Percentiles rank a stretch among this genome's conserved stretches.
phyloP scores from a whole-genome alignment of 2,329 filamentous ascomycete species.

The Aureobasidium vineae region DNA sequence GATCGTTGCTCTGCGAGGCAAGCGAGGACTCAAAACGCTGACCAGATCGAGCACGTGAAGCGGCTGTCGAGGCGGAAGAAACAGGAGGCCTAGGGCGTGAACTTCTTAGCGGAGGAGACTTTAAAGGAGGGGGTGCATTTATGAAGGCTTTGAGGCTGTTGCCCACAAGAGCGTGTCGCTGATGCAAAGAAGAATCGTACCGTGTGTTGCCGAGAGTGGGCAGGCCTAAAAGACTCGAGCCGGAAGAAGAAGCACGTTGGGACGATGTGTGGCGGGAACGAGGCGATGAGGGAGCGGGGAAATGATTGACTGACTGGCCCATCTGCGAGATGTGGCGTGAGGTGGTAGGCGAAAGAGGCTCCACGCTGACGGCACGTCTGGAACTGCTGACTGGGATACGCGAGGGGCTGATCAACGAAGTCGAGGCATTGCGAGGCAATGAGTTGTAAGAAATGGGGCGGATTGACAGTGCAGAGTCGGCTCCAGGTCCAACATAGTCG shows the following conservation, averaged over 20 bases:
- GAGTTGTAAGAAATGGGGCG: neutral
- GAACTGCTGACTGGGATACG: constrained; percentile 37
- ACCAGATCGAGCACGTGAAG: constrained; percentile 64
- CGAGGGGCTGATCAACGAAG: constrained; percentile 29
- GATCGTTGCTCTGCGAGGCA: constrained; percentile 14
- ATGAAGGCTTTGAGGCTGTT: constrained; percentile 67
- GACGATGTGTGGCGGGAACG: neutral
- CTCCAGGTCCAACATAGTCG: neutral
- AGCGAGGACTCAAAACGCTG: constrained; percentile 50
- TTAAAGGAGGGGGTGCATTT: constrained; percentile 65
- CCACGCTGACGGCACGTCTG: constrained; percentile 11
- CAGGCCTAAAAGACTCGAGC: constrained; percentile 26
- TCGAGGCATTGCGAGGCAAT: constrained; percentile 10
- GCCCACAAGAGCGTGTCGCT: constrained; percentile 39
- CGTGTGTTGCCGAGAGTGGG: constrained; percentile 35
- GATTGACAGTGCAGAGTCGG: neutral
- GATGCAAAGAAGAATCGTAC: constrained; percentile 40
- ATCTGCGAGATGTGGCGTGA: constrained; percentile 20
- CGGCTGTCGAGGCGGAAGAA: constrained; percentile 68
- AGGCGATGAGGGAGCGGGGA: constrained; percentile 21
- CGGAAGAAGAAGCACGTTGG: constrained; percentile 28
- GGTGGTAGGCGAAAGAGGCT: constrained; percentile 20
- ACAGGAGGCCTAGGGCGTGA: constrained; percentile 79
- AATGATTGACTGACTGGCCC: constrained; percentile 13
- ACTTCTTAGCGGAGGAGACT: constrained; percentile 75